phyloP scores from a whole-genome alignment of 441 rosid genomes.

The Eugenia klotzschiana region DNA sequence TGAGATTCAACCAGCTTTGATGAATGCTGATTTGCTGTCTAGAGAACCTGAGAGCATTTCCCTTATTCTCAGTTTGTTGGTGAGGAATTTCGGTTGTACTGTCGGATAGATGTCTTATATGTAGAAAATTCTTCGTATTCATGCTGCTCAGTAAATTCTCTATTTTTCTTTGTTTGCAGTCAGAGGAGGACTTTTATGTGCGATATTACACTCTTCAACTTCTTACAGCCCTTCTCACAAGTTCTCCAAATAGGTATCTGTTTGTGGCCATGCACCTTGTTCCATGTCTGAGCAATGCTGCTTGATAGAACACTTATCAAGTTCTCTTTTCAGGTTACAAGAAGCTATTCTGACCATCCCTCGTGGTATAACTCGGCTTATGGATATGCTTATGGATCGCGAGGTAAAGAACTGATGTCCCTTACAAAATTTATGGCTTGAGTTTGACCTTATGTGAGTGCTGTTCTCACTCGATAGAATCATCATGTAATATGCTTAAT shows the following conservation, averaged over 20 bases:
- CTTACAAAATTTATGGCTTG: not conserved
- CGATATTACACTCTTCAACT: conserved; percentile 91
- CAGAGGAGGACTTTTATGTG: conserved; percentile 91
- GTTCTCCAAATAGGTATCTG: conserved; percentile 75
- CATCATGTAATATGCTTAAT: not conserved
- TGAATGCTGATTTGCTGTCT: conserved; percentile 92
- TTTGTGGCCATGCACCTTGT: not conserved
- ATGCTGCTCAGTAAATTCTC: not conserved
- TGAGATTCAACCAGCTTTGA: conserved; percentile 78
- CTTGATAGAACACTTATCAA: conserved; percentile 20
- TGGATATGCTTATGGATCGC: conserved; percentile 99
- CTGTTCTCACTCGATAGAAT: not conserved
- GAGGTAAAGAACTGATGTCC: conserved; percentile 40
- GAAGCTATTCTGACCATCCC: conserved; percentile 96
- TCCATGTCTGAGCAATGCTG: conserved; percentile 4
- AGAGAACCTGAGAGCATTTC: conserved; percentile 87
- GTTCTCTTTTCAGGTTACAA: conserved; percentile 75
- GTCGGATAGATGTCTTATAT: not conserved
- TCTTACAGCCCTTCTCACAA: conserved; percentile 84
- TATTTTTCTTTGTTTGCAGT: conserved; percentile 27
- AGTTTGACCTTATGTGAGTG: not conserved
- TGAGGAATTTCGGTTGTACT: conserved; percentile 17
- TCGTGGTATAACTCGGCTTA: conserved; percentile 90
- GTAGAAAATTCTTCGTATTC: not conserved
- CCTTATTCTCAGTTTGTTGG: conserved; percentile 86